A percentile compares a stretch with the other conserved stretches of the same genome.
Evolutionary conservation across 2,329 filamentous ascomycete genomes (phyloP).

Genomic region (Apiospora phragmitis): DNA sequence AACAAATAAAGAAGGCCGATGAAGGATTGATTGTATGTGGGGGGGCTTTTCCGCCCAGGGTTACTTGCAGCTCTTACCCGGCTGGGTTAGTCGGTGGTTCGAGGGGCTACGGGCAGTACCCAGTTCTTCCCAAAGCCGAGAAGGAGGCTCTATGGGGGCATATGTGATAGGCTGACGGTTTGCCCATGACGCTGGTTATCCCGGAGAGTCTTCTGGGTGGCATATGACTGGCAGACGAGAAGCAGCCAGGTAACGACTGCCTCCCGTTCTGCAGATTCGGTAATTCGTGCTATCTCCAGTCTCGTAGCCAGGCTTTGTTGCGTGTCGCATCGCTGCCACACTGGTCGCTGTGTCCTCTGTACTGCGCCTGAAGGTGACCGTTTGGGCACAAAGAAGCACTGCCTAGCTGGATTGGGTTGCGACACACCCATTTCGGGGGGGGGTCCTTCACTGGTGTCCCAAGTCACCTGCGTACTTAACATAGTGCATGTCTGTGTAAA

Average conservation of each 20-base stretch:
- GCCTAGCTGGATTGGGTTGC: background rate
- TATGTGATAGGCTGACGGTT: background rate
- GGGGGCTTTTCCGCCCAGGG: background rate
- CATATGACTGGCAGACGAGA: background rate
- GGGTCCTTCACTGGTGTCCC: background rate
- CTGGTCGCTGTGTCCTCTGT: background rate
- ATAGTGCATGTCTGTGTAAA: background rate
- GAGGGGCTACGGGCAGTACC: background rate
- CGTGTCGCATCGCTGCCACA: background rate
- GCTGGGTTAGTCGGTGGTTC: background rate
- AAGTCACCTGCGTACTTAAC: background rate
- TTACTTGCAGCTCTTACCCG: background rate
- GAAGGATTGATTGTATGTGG: constrained; percentile 2
- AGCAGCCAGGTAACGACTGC: background rate
- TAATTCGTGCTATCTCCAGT: background rate
- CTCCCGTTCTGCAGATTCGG: background rate
- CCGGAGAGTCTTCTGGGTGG: background rate
- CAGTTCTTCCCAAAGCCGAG: background rate
- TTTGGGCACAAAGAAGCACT: background rate
- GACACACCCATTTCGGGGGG: background rate
- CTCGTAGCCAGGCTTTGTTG: background rate
- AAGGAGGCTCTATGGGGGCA: background rate
- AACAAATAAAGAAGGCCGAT: constrained; percentile 2
- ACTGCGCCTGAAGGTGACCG: background rate
- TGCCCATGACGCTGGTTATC: background rate